phyloP scores from a whole-genome alignment of 164 flowering plant genomes.

The Tetracentron sinense region DNA sequence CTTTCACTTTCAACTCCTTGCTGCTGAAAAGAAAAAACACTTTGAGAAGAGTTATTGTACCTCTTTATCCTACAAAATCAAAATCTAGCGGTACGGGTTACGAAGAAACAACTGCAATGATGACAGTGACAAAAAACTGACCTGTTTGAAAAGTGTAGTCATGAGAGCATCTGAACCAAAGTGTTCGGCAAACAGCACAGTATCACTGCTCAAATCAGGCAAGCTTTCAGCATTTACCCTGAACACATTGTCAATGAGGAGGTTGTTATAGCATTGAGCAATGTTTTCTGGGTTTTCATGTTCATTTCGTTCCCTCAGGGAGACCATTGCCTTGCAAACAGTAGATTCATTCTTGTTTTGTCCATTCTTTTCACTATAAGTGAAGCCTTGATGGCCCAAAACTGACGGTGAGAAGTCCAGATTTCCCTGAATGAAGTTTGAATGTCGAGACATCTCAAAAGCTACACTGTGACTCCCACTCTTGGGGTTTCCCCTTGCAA shows the following conservation, averaged over 20 bases:
- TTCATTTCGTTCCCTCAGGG: not conserved
- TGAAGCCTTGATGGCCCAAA: too few relatives aligned
- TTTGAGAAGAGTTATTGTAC: not conserved
- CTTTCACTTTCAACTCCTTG: not conserved
- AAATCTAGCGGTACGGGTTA: not conserved
- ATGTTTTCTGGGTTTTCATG: not conserved
- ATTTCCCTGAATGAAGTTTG: conserved; percentile 25
- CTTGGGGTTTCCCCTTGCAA: conserved; percentile 37
- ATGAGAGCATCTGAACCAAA: not conserved
- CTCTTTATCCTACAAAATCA: not conserved
- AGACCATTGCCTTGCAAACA: not conserved
- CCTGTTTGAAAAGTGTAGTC: not conserved
- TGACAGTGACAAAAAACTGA: too few relatives aligned
- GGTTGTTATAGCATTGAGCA: not conserved
- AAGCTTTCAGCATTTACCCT: not conserved
- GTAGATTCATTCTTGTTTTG: not conserved
- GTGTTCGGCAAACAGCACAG: not conserved
- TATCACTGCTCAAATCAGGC: not conserved
- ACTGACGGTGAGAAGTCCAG: conserved; percentile 24
- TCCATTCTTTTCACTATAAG: too few relatives aligned
- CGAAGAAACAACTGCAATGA: too few relatives aligned
- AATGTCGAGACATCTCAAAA: conserved; percentile 35
- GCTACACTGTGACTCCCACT: conserved; percentile 43
- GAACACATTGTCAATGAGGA: not conserved
- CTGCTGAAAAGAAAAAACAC: not conserved